Percentiles rank a stretch among this genome's conserved stretches.
phyloP scores from a whole-genome alignment of 2,329 filamentous ascomycete genomes.

The Talaromyces islandicus region DNA sequence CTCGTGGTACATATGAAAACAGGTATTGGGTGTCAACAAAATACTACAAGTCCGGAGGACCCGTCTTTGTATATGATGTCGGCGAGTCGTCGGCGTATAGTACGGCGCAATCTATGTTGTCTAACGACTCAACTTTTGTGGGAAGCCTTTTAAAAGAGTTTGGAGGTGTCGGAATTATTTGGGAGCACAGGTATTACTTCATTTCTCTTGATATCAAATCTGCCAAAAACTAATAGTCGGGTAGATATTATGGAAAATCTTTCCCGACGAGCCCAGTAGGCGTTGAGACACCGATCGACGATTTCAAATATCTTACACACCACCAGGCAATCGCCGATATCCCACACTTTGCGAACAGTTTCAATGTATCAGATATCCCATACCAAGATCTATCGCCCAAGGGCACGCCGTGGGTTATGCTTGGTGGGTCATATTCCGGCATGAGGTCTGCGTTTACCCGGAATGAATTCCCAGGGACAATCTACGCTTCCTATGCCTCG shows the following conservation, averaged over 20 bases:
- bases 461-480: slow-evolving; percentile 36
- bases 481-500: slow-evolving; percentile 36
- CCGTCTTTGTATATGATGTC: slow-evolving; percentile 44
- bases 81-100: slow-evolving; percentile 40
- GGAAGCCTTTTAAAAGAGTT: slow-evolving; percentile 28
- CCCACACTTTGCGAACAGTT: slow-evolving; percentile 39
- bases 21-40: slow-evolving; percentile 50
- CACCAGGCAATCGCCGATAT: slow-evolving; percentile 41
- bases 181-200: slow-evolving; percentile 39
- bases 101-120: slow-evolving; percentile 32
- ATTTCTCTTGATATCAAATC: not conserved
- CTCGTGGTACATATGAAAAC: slow-evolving; percentile 48
- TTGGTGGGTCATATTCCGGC: slow-evolving; percentile 43
- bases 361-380: slow-evolving; percentile 25
- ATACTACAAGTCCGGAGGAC: slow-evolving; percentile 51
- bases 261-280: slow-evolving; percentile 30
- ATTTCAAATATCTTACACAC: slow-evolving; percentile 38
- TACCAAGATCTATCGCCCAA: slow-evolving; percentile 33
- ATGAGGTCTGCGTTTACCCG: slow-evolving; percentile 39
- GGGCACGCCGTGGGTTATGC: slow-evolving; percentile 40
- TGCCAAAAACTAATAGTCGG: not conserved
- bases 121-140: slow-evolving; percentile 25
- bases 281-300: slow-evolving; percentile 29
- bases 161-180: slow-evolving; percentile 33
- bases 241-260: slow-evolving; percentile 39